Evolutionary conservation across 768 basidiomycete genomes (phyloP).

Genomic region (Grammothele lineata): DNA sequence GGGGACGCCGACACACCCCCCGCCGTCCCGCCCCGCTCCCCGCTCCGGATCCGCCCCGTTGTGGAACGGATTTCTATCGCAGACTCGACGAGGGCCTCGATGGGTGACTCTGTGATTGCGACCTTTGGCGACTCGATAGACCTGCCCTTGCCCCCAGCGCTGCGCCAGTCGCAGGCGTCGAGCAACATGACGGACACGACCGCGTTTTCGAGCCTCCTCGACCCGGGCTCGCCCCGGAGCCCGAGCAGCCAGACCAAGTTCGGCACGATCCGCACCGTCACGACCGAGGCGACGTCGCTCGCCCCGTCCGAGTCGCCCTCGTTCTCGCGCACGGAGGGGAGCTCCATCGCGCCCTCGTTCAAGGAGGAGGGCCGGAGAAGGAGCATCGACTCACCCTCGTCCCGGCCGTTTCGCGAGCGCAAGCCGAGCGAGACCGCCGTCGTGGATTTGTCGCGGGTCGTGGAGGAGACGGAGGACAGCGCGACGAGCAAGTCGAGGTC

Average conservation of each 20-base stretch:
- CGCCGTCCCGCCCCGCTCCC: constrained; percentile 46
- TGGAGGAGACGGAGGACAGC: constrained; percentile 60
- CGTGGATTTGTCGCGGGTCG: constrained; percentile 61
- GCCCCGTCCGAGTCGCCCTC: constrained; percentile 54
- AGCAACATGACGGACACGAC: constrained; percentile 54
- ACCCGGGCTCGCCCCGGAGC: constrained; percentile 31
- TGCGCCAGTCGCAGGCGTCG: constrained; percentile 61
- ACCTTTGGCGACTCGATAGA: constrained; percentile 29
- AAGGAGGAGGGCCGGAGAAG: constrained; percentile 39
- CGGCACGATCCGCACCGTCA: constrained; percentile 78
- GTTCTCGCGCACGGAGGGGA: constrained; percentile 62
- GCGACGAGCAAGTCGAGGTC: constrained; percentile 25
- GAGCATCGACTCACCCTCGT: constrained; percentile 9
- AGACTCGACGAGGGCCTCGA: constrained; percentile 25
- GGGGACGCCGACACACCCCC: constrained; percentile 36
- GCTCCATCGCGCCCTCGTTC: constrained; percentile 48
- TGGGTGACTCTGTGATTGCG: constrained; percentile 36
- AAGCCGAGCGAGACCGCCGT: constrained; percentile 58
- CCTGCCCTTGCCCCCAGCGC: constrained; percentile 24
- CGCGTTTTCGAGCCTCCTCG: constrained; percentile 45
- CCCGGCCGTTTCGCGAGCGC: constrained; percentile 43
- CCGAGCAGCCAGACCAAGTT: constrained; percentile 48
- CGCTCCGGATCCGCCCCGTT: constrained; percentile 40
- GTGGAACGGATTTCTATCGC: constrained; percentile 23
- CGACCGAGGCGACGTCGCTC: constrained; percentile 73